A percentile compares a stretch with the other conserved stretches of the same genome.
Evolutionary conservation across 2,329 filamentous ascomycete species (phyloP).

Genomic region (Fusarium piperis): DNA sequence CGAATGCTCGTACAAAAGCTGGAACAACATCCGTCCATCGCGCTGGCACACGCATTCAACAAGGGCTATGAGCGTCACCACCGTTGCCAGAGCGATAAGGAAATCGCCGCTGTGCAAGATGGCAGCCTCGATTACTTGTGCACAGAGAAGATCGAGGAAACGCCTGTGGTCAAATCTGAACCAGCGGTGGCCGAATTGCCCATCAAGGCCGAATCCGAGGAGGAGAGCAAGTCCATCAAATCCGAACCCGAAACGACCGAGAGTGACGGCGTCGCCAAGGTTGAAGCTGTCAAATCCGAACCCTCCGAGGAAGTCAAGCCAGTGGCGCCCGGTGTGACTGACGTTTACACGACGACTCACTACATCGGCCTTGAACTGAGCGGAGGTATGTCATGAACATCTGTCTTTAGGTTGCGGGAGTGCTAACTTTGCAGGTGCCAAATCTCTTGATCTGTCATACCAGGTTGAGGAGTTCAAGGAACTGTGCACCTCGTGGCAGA

Average conservation of each 20-base stretch:
- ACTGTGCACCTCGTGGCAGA: slow-evolving; percentile 79
- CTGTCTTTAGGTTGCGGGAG: background rate
- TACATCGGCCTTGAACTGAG: slow-evolving; percentile 90
- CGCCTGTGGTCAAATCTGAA: slow-evolving; percentile 35
- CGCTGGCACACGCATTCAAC: slow-evolving; percentile 88
- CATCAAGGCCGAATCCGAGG: slow-evolving; percentile 55
- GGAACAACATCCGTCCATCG: slow-evolving; percentile 82
- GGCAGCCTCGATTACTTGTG: slow-evolving; percentile 60
- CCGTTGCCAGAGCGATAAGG: slow-evolving; percentile 65
- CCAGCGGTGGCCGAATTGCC: slow-evolving; percentile 43
- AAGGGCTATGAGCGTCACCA: slow-evolving; percentile 91
- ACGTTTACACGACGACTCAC: slow-evolving; percentile 88
- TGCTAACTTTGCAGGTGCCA: slow-evolving; percentile 64
- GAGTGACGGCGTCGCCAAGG: slow-evolving; percentile 40
- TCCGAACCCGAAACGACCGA: slow-evolving; percentile 46
- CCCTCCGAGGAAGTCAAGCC: slow-evolving; percentile 10
- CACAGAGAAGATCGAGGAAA: slow-evolving; percentile 52
- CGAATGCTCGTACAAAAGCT: slow-evolving; percentile 84
- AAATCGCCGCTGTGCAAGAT: slow-evolving; percentile 64
- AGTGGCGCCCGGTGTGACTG: slow-evolving; percentile 36
- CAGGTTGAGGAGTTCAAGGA: slow-evolving; percentile 88
- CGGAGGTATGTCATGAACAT: slow-evolving; percentile 66
- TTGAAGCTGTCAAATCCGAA: slow-evolving; percentile 21
- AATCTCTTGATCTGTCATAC: slow-evolving; percentile 79
- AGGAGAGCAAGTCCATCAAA: slow-evolving; percentile 52